Evolutionary conservation across 2,329 filamentous ascomycete genomes (phyloP), one percentile per base, ranked within the genome.

Genomic region (Aspergillus awamori): DNA sequence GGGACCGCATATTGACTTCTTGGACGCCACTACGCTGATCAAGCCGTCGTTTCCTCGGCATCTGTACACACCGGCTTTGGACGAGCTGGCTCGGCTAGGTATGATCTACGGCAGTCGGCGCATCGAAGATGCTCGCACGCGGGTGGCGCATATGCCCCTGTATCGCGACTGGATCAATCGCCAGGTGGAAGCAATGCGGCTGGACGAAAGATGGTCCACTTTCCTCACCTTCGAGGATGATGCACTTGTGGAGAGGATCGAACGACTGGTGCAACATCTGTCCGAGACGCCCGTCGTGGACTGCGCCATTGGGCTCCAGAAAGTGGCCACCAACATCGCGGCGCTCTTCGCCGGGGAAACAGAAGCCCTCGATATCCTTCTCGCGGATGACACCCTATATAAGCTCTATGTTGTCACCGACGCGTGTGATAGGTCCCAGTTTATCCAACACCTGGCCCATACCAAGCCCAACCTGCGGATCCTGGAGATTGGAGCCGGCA

Each of bases 401-500:
- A 39, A 53, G 22, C 36, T 53, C n/a, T 22, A 28, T n/a, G 17
- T 22, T 7, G 17, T 53, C 20, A 36, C n/a, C 17, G 28, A 38
- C 8, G 51, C 20, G 8, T 24, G 20, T 38, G 51, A 53, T 7
- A 13, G n/a, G 28, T n/a, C 45, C 20, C 20, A 22, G 33, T 17
- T 38, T 22, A 11, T 53, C 13, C 51, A 22, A 7, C 11, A 22
- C 28, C 28, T 53, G 10, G 51, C 28, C 13, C 26, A 38, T 22
- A 36, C 10, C n/a, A 36, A 20, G 17, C 51, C 51, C 30, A 53
- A 53, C 30, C 45, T 60, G n/a, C 52, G 58, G 5, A 53, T 64
- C 51, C 56, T 63, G n/a, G 64, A 62, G 41, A 59, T 72, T 2
- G 70, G 69, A 7, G 67, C 65, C 1, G 70, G 69, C 8, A 69